Evolutionary conservation across 129 eudicot species (phyloP).

Genomic region (Scalesia atractyloides): DNA sequence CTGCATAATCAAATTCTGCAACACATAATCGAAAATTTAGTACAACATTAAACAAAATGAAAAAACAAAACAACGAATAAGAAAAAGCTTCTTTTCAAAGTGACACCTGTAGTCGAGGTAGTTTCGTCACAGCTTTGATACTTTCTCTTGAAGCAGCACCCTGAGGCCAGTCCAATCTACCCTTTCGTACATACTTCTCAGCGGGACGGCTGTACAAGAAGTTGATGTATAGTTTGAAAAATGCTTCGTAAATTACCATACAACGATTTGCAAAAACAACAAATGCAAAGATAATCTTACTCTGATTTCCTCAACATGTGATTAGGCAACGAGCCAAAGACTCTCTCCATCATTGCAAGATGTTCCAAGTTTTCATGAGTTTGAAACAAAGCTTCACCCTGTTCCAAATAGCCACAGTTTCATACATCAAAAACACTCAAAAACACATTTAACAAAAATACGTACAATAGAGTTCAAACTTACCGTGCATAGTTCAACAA

Average conservation of each 20-base stretch:
- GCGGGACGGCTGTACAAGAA: conserved; percentile 55
- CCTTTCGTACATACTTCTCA: conserved; percentile 73
- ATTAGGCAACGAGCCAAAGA: conserved; percentile 68
- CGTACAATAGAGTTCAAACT: conserved; percentile 10
- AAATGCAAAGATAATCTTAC: conserved; percentile 28
- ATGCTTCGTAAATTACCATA: background rate
- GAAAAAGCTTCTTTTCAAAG: background rate
- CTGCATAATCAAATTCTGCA: conserved; percentile 73
- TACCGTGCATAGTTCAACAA: conserved; percentile 93
- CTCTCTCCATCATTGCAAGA: conserved; percentile 97
- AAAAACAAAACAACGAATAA: background rate
- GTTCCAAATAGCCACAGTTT: background rate
- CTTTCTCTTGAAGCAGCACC: conserved; percentile 87
- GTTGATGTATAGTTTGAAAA: background rate
- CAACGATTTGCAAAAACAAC: background rate
- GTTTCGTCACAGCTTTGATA: conserved; percentile 66
- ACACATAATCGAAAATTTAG: background rate
- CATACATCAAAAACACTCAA: background rate
- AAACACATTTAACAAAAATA: background rate
- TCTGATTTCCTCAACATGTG: conserved; percentile 78
- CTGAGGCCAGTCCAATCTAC: conserved; percentile 82
- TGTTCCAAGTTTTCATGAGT: conserved; percentile 93
- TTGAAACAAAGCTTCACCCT: conserved; percentile 94
- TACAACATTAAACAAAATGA: background rate
- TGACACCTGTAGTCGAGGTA: conserved; percentile 69